Evolutionary conservation across 2,329 filamentous ascomycete genomes (phyloP), one percentile per base, ranked within the genome.

Genomic region (Sarocladiaceae sp.): DNA sequence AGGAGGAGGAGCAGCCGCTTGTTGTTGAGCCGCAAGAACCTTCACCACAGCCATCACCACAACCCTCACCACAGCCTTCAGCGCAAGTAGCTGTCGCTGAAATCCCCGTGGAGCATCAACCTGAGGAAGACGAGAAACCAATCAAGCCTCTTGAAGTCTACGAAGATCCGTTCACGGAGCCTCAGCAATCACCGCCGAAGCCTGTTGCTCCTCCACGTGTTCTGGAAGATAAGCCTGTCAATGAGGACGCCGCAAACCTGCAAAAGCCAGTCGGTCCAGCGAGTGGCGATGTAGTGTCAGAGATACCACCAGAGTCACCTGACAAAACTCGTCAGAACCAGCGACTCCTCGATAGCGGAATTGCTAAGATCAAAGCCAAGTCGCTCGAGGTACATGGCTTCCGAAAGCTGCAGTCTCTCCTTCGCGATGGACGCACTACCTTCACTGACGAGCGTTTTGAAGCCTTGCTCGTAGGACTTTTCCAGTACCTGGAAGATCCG

Each of bases 381-480:
- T 82, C 82, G 1, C 78, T 93, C n/a, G 88, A 92, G 62, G 87
- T 88, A 3, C 87, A 91, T 62, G 88, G 88, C 53, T 90, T 92
- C 75, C 82, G 88, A 51, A 88, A 88, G 61, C 74, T 92, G 47
- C 88, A 92, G 65, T 84, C 84, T 35, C 78, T 91, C 57, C 78
- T 90, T 54, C 84, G 86, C 57, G 84, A 87, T 54, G 80, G 77
- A 62, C 79, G 78, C 60, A 77, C 83, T 13, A 74, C 82, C 18
- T 83, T 88, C 62, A 76, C 78, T 1, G 80, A 86, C 54, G 82
- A 86, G 46, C 86, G 82, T 57, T 90, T 90, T 55, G 80, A 86
- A 57, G 76, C 83, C 7, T 74, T 92, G 2, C 71, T 91, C 31
- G 60, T 79, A 2, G 86, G 84, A 0, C 75, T 90, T 18, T 87